Evolutionary conservation across 1,139 yeast species (phyloP).

Genomic region (Blastobotrys persicus): DNA sequence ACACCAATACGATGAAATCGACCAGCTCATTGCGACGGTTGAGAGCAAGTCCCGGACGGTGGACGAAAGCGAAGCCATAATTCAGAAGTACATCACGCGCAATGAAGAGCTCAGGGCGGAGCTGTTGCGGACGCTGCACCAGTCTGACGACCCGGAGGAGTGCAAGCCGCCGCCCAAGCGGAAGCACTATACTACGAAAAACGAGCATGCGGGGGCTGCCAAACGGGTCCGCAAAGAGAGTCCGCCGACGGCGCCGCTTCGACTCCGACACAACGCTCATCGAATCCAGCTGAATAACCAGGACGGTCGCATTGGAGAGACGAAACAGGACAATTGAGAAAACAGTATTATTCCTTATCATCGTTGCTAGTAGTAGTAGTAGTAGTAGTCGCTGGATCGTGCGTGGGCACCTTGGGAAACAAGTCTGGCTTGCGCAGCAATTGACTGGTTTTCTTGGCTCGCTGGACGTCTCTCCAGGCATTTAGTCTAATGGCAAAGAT

Average conservation of each 20-base stretch:
- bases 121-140: too few species aligned
- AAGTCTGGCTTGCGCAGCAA: constrained; percentile 45
- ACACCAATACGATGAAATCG: constrained; percentile 3
- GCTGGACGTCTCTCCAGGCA: constrained; percentile 42
- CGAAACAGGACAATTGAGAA: too few species aligned
- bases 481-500: constrained; percentile 54
- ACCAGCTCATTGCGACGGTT: not conserved
- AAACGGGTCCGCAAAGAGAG: not conserved
- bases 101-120: constrained; percentile 4
- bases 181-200: not conserved
- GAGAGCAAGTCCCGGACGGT: not conserved
- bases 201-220: not conserved
- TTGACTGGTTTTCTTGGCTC: constrained; percentile 42
- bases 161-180: not conserved
- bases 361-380: not conserved
- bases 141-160: too few species aligned
- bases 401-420: constrained; percentile 58
- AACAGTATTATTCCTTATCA: too few species aligned
- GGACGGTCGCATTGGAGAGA: not conserved
- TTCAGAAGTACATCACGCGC: not conserved
- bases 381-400: constrained; percentile 20
- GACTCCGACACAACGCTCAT: not conserved
- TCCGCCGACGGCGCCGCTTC: not conserved
- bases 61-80: constrained; percentile 3
- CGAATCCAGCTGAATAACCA: not conserved